phyloP scores from a whole-genome alignment of 169 alveolate species.

The Miamiensis avidus region DNA sequence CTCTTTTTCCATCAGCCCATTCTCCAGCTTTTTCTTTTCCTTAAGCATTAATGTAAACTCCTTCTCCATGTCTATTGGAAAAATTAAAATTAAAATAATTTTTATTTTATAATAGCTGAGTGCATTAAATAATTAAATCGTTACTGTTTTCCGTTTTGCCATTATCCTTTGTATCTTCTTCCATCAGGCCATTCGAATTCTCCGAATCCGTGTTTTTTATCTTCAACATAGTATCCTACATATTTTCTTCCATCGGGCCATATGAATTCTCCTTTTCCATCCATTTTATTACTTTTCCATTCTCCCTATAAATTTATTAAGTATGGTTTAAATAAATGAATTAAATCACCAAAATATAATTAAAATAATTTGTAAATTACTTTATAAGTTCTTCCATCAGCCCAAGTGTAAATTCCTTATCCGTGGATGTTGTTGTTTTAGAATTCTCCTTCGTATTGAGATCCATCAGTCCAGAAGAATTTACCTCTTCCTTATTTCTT shows the following conservation, averaged over 20 bases:
- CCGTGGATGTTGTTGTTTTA: conserved; percentile 45
- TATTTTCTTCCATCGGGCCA: conserved; percentile 55
- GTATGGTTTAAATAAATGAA: too few species aligned
- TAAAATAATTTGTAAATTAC: too few species aligned
- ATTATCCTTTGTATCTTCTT: conserved; percentile 48
- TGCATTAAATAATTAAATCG: not conserved
- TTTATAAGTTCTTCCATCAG: conserved; percentile 56
- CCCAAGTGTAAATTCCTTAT: conserved; percentile 56
- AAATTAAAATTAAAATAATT: not conserved
- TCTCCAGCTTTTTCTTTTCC: conserved; percentile 61
- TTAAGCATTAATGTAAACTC: conserved; percentile 25
- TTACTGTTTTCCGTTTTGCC: conserved; percentile 47
- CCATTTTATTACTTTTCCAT: conserved; percentile 57
- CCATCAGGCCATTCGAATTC: conserved; percentile 65
- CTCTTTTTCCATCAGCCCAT: conserved; percentile 67
- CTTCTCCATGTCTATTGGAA: conserved; percentile 28
- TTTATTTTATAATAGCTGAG: too few species aligned
- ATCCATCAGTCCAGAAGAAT: conserved; percentile 56
- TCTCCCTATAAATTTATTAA: too few species aligned
- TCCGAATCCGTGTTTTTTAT: conserved; percentile 69
- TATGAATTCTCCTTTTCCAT: conserved; percentile 66
- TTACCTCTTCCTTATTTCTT: conserved; percentile 57
- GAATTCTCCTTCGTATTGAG: conserved; percentile 50
- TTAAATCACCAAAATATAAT: too few species aligned
- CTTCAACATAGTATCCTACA: conserved; percentile 48